Evolutionary conservation across 345 rosid genomes (phyloP).

Genomic region (Psidium friedrichsthalianum): DNA sequence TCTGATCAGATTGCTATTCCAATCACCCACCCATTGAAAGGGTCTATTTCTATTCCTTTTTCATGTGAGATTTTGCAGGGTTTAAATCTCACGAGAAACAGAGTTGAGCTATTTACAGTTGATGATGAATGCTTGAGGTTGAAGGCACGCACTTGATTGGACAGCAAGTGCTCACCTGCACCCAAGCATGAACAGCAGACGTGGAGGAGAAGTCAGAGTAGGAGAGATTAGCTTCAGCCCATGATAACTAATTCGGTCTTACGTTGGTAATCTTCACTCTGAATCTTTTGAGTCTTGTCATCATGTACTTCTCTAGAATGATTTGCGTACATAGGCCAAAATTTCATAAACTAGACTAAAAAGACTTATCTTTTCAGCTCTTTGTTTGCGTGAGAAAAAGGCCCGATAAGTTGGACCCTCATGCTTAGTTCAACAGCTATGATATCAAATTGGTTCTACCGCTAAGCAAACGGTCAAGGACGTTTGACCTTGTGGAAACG

Average conservation of each 20-base stretch:
- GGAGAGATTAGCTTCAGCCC: slow-evolving; percentile 9
- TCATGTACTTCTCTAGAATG: background rate
- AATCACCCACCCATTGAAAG: background rate
- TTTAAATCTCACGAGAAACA: background rate
- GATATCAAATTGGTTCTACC: background rate
- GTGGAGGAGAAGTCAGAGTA: slow-evolving; percentile 28
- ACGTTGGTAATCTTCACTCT: background rate
- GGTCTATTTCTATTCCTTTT: background rate
- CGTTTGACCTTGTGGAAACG: background rate
- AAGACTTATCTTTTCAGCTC: background rate
- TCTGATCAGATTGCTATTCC: background rate
- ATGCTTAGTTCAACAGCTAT: background rate
- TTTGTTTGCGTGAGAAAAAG: background rate
- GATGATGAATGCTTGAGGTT: slow-evolving; percentile 19
- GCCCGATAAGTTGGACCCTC: background rate
- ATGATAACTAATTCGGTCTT: slow-evolving; percentile 3
- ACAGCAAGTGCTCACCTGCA: slow-evolving; percentile 34
- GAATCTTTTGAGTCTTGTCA: background rate
- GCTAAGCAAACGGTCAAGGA: background rate
- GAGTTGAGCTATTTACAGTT: slow-evolving; percentile 4
- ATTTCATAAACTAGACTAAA: background rate
- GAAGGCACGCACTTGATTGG: slow-evolving; percentile 30
- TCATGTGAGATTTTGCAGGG: background rate
- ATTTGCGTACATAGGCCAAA: background rate
- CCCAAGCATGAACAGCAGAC: slow-evolving; percentile 11